A percentile compares a stretch with the other conserved stretches of the same genome.
Evolutionary conservation across 768 basidiomycete species (phyloP).

Genomic region (Xerocomellus chrysenteron): DNA sequence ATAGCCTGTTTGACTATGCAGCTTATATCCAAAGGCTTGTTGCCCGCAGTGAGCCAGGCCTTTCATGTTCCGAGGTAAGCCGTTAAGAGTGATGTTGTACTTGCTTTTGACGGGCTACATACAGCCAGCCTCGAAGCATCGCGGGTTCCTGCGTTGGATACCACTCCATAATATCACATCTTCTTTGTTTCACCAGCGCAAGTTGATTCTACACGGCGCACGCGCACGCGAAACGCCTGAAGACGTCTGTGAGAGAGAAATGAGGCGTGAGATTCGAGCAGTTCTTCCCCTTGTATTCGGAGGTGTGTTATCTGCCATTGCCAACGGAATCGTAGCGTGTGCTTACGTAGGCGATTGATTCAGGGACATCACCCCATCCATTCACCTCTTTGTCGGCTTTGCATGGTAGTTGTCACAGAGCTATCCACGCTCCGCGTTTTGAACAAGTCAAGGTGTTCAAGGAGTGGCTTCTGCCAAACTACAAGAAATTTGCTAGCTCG

Average conservation of each 20-base stretch:
- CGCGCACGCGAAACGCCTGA: slow-evolving; percentile 70
- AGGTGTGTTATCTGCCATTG: slow-evolving; percentile 36
- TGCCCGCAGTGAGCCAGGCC: slow-evolving; percentile 68
- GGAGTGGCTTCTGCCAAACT: slow-evolving; percentile 73
- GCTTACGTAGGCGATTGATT: slow-evolving; percentile 11
- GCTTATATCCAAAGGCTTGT: slow-evolving; percentile 79
- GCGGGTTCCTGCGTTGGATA: slow-evolving; percentile 68
- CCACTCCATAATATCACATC: slow-evolving; percentile 60
- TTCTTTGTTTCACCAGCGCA: slow-evolving; percentile 66
- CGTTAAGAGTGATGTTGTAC: background rate
- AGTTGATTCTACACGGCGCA: slow-evolving; percentile 65
- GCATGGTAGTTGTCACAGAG: slow-evolving; percentile 41
- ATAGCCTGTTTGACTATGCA: slow-evolving; percentile 71
- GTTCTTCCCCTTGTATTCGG: slow-evolving; percentile 68
- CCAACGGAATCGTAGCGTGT: background rate
- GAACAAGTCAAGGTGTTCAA: slow-evolving; percentile 71
- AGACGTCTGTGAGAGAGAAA: slow-evolving; percentile 65
- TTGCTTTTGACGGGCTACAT: background rate
- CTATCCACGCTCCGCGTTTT: slow-evolving; percentile 61
- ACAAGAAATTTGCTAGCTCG: slow-evolving; percentile 54
- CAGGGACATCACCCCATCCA: slow-evolving; percentile 33
- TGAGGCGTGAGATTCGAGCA: slow-evolving; percentile 65
- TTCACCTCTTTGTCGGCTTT: slow-evolving; percentile 41
- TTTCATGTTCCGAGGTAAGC: slow-evolving; percentile 54
- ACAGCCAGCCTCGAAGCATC: slow-evolving; percentile 55